A percentile compares a stretch with the other conserved stretches of the same genome.
phyloP scores from a whole-genome alignment of 2,329 filamentous ascomycete genomes.

The Fusarium clavum region DNA sequence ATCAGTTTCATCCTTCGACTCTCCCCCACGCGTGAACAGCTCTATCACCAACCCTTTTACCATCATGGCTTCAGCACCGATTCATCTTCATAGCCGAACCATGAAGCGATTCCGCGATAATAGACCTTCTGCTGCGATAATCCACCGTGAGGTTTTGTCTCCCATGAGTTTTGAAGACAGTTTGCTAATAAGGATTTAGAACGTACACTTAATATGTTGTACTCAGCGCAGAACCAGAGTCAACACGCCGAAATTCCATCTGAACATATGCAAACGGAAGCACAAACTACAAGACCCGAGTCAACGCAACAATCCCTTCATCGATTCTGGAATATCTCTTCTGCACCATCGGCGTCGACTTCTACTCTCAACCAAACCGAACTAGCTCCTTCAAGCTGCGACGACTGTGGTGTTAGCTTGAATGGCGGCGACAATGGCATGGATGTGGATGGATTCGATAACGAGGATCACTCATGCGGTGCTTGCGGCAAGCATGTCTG shows the following conservation, averaged over 20 bases:
- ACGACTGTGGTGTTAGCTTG: slow-evolving; percentile 62
- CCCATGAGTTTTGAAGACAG: not conserved
- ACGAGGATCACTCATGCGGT: slow-evolving; percentile 55
- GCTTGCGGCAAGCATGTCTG: slow-evolving; percentile 68
- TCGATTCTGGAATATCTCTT: slow-evolving; percentile 69
- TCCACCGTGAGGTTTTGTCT: slow-evolving; percentile 62
- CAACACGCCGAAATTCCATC: slow-evolving; percentile 10
- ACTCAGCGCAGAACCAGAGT: slow-evolving; percentile 62
- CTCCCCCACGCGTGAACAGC: slow-evolving; percentile 49
- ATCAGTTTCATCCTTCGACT: slow-evolving; percentile 58
- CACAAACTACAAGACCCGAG: slow-evolving; percentile 13
- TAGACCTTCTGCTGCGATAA: slow-evolving; percentile 65
- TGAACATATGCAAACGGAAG: slow-evolving; percentile 22
- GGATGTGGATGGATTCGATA: slow-evolving; percentile 52
- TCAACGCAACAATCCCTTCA: slow-evolving; percentile 65
- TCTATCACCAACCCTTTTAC: slow-evolving; percentile 49
- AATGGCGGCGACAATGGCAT: slow-evolving; percentile 48
- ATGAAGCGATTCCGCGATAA: slow-evolving; percentile 70
- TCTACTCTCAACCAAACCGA: slow-evolving; percentile 31
- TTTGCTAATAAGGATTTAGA: slow-evolving; percentile 53
- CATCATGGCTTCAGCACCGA: slow-evolving; percentile 50
- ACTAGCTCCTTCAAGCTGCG: slow-evolving; percentile 56
- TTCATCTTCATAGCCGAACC: slow-evolving; percentile 67
- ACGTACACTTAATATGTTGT: slow-evolving; percentile 68
- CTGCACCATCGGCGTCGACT: slow-evolving; percentile 48